phyloP scores from a whole-genome alignment of 2,329 filamentous ascomycete genomes.

The Fusarium sp. region DNA sequence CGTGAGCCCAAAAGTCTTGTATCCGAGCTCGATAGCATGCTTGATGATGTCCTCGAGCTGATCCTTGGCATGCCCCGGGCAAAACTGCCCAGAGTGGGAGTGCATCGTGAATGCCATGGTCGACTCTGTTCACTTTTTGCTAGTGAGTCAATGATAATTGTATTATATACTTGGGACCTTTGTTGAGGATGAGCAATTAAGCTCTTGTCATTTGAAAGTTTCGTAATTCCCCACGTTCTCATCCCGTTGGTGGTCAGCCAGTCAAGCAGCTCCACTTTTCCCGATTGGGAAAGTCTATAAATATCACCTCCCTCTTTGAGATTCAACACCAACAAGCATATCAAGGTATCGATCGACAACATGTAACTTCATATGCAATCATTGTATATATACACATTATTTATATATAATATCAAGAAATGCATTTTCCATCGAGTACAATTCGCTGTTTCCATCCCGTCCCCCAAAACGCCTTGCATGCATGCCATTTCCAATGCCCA shows the following conservation, averaged over 20 bases:
- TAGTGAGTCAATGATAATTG: neutral
- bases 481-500: neutral
- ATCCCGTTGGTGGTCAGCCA: neutral
- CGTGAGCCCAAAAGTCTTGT: slow-evolving; percentile 87
- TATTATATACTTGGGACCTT: neutral
- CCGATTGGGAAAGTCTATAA: slow-evolving; percentile 4
- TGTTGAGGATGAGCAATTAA: neutral
- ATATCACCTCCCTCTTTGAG: neutral
- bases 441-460: slow-evolving; percentile 11
- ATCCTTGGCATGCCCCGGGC: slow-evolving; percentile 87
- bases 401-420: neutral
- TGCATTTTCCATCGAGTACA: neutral
- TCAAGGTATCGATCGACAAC: no score
- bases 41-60: slow-evolving; percentile 86
- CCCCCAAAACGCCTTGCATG: slow-evolving; percentile 30
- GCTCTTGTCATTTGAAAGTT: slow-evolving; percentile 5
- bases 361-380: neutral
- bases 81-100: slow-evolving; percentile 98
- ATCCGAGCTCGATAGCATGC: slow-evolving; percentile 81
- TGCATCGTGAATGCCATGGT: slow-evolving; percentile 97
- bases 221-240: neutral
- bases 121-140: no score
- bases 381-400: neutral
- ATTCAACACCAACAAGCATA: neutral
- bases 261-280: slow-evolving; percentile 23